A percentile compares a stretch with the other conserved stretches of the same genome.
Evolutionary conservation across 352 stramenopile species (phyloP).

Genomic region (Phytophthora gonapodyides): DNA sequence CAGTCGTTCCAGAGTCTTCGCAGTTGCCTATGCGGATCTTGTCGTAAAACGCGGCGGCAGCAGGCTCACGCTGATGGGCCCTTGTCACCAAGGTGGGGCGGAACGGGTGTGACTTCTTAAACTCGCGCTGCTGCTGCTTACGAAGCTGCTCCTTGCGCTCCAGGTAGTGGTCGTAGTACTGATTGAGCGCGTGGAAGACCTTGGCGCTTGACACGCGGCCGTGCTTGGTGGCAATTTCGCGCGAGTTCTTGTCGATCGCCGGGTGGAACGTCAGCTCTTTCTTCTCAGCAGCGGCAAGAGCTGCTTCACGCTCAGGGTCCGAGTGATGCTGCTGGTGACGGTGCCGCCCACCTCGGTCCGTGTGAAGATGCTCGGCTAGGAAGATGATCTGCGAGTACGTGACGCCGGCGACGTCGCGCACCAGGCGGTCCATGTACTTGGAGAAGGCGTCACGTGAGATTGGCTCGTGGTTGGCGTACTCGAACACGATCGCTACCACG

Average conservation of each 20-base stretch:
- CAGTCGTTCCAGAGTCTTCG: conserved; percentile 13
- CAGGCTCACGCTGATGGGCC: conserved; percentile 41
- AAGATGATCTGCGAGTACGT: conserved; percentile 81
- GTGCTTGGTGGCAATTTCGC: conserved; percentile 62
- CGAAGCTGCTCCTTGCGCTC: conserved; percentile 53
- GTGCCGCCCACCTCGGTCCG: conserved; percentile 41
- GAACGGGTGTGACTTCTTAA: conserved; percentile 64
- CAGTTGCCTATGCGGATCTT: conserved; percentile 42
- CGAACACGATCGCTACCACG: conserved; percentile 66
- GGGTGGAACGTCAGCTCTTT: conserved; percentile 73
- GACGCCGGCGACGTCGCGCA: conserved; percentile 59
- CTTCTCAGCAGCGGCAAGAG: conserved; percentile 32
- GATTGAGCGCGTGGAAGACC: conserved; percentile 71
- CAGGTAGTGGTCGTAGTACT: conserved; percentile 78
- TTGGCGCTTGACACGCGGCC: conserved; percentile 57
- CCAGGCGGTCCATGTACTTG: conserved; percentile 64
- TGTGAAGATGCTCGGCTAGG: conserved; percentile 54
- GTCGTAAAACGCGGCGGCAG: conserved; percentile 55
- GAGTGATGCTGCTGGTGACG: conserved; percentile 24
- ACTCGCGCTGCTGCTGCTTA: conserved; percentile 65
- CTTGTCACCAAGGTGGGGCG: conserved; percentile 63
- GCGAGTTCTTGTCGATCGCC: conserved; percentile 74
- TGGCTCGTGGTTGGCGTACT: conserved; percentile 54
- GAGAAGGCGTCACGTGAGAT: conserved; percentile 52
- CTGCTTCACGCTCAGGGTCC: conserved; percentile 24